Evolutionary conservation across 805 yeast genomes (phyloP).

Genomic region (Grigorovia humatica): DNA sequence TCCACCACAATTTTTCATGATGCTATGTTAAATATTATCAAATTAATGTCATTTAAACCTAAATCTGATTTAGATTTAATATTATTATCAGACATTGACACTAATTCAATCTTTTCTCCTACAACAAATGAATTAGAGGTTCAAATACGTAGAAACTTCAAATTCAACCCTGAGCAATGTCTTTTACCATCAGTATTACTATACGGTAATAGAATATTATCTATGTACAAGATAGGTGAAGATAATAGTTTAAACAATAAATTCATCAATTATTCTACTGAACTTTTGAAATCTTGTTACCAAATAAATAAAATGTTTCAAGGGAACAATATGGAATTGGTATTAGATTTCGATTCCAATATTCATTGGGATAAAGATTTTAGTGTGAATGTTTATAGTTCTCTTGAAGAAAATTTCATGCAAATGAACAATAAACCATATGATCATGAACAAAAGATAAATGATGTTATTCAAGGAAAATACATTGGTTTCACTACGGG

Average conservation of each 20-base stretch:
- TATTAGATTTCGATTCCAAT: neutral
- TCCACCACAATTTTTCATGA: conserved; percentile 23
- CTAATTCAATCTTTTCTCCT: conserved; percentile 11
- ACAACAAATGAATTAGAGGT: conserved; percentile 18
- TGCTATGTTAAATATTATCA: conserved; percentile 31
- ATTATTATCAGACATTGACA: conserved; percentile 2
- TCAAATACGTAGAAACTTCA: conserved; percentile 24
- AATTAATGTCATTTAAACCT: conserved; percentile 37
- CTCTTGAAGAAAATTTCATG: conserved; percentile 12
- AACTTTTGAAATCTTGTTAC: conserved; percentile 41
- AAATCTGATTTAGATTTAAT: conserved; percentile 26
- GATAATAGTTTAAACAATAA: conserved; percentile 15
- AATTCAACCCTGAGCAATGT: conserved; percentile 38
- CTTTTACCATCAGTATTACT: conserved; percentile 47
- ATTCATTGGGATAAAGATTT: neutral
- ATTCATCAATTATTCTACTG: conserved; percentile 32
- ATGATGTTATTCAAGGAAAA: conserved; percentile 14
- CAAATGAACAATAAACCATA: conserved; percentile 5
- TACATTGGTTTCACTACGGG: conserved; percentile 9
- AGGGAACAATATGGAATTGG: conserved; percentile 5
- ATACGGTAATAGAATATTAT: conserved; percentile 24
- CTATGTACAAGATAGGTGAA: neutral
- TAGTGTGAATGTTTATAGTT: neutral
- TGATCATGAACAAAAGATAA: conserved; percentile 11
- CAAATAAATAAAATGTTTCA: conserved; percentile 32